Base-by-base conservation (phyloP, 2,329 filamentous ascomycete species). In the Dryadomyces quercivorus region DNA sequence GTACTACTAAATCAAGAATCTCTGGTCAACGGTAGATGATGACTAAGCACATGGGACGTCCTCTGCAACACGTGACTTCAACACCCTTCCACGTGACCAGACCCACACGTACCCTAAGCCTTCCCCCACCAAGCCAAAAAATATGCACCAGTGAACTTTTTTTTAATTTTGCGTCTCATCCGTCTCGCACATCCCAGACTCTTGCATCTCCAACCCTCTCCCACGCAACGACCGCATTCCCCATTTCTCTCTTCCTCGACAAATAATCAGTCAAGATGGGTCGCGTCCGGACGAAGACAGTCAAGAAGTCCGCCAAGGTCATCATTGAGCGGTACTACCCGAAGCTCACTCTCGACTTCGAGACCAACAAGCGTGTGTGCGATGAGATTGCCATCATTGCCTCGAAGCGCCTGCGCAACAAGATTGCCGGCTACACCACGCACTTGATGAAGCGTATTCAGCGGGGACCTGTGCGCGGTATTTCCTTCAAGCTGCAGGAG, bases 401-500 rank as follows among this genome's bases (percentile, higher is more conserved):
- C 66, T 94, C 87, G 68, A 98, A 98, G 88, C 86, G 94, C 72
- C 86, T 98, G 69, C 86, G 93, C 79, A 98, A 98, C 86, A 98
- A 98, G 89, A 59, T 95, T 79, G 91, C 93, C 70, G 93, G 93
- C 69, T 97, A 95, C 85, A 95, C 92, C 68, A 97, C 93, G 64
- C 90, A 95, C 73, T 74, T 94, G 76, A 98, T 98, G 94, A 97
- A 97, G 86, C 93, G 93, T 77, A 98, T 98, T 68, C 93, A 97
- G 82, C 90, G 93, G 74, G 93, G 93, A 63, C 93, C 93, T 63
- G 93, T 98, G 76, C 94, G 93, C 69, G 93, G 93, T 81, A 98
- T 98, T 78, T 98, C 94, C 76, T 98, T 98, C 91, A 98, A 98
- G 85, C 88, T 98, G 59, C 93, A 98, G 80, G 93, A 98, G 81